Percentiles rank a stretch among this genome's conserved stretches.
Evolutionary conservation across 495 filamentous ascomycete genomes (phyloP).

Genomic region (Penicillium pancosmium): DNA sequence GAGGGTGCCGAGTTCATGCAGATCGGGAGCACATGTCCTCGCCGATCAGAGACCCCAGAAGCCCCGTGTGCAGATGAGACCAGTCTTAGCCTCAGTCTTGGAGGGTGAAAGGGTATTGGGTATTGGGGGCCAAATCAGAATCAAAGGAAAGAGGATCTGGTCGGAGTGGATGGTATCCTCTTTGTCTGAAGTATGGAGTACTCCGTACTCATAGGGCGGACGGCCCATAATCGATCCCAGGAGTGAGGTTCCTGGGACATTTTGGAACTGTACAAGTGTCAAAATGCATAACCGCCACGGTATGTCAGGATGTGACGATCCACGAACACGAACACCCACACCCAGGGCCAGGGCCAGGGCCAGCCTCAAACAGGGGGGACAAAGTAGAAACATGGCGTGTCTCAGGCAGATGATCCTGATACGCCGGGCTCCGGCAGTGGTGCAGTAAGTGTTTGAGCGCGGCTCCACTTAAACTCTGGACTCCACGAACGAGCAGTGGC

Average conservation of each 20-base stretch:
- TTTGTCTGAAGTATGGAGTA: too few relatives aligned
- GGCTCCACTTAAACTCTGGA: constrained; percentile 16
- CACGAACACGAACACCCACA: neutral
- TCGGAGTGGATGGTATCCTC: too few relatives aligned
- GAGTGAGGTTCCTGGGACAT: too few relatives aligned
- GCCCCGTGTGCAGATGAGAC: constrained; percentile 2
- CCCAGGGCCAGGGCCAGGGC: constrained; percentile 12
- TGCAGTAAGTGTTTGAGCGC: constrained; percentile 16
- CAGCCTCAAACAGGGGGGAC: neutral
- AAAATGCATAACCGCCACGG: too few relatives aligned
- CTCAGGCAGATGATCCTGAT: constrained; percentile 38
- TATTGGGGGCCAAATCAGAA: too few relatives aligned
- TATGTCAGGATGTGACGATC: too few relatives aligned
- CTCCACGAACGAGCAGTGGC: neutral
- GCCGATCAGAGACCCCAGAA: constrained; percentile 6
- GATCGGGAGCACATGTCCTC: constrained; percentile 4
- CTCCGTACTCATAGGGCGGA: too few relatives aligned
- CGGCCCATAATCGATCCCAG: too few relatives aligned
- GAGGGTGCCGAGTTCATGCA: constrained; percentile 3
- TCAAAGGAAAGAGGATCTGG: too few relatives aligned
- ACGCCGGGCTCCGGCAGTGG: constrained; percentile 12
- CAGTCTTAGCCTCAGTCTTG: neutral
- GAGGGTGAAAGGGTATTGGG: neutral
- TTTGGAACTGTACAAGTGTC: too few relatives aligned
- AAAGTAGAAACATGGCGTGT: constrained; percentile 42